These are phyloP conservation scores for Rugosomyces carneus DNA, from an alignment of 1,284 basidiomycete species.

Conservation along the genomic window DNA sequence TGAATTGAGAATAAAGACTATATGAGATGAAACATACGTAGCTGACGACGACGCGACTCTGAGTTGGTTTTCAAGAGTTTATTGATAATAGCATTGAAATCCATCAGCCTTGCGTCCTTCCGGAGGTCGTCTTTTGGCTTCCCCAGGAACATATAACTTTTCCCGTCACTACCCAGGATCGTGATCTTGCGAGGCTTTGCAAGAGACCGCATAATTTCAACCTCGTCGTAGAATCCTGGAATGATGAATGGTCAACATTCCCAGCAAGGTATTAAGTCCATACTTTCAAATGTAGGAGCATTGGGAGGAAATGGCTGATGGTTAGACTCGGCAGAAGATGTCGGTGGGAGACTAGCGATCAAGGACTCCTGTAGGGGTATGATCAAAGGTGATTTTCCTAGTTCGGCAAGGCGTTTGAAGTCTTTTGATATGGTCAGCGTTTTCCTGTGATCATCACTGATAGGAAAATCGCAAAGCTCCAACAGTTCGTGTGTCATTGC, in stretches of 20 bases:
- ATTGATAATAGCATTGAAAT: constrained; percentile 98
- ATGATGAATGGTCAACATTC: background rate
- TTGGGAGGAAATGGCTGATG: constrained; percentile 83
- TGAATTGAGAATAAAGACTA: background rate
- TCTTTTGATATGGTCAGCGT: constrained; percentile 56
- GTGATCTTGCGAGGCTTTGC: constrained; percentile 92
- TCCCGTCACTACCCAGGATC: constrained; percentile 80
- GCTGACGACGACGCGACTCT: constrained; percentile 83
- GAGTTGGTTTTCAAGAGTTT: constrained; percentile 93
- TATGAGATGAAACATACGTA: constrained; percentile 51
- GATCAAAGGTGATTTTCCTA: constrained; percentile 67
- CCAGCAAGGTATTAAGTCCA: constrained; percentile 16
- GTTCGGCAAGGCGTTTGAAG: constrained; percentile 55
- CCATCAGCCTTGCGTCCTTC: constrained; percentile 98
- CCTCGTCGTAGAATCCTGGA: constrained; percentile 72
- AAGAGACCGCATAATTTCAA: constrained; percentile 91
- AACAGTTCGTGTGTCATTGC: constrained; percentile 68
- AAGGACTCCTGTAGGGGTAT: constrained; percentile 93
- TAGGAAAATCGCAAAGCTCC: constrained; percentile 54
- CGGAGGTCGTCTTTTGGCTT: constrained; percentile 98
- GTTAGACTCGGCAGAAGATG: constrained; percentile 53
- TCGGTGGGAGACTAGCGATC: constrained; percentile 81
- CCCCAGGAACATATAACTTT: constrained; percentile 87
- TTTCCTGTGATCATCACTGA: constrained; percentile 41
- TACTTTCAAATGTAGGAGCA: constrained; percentile 76